Evolutionary conservation across 2,329 filamentous ascomycete species (phyloP).

Genomic region (Epichloe elymi): DNA sequence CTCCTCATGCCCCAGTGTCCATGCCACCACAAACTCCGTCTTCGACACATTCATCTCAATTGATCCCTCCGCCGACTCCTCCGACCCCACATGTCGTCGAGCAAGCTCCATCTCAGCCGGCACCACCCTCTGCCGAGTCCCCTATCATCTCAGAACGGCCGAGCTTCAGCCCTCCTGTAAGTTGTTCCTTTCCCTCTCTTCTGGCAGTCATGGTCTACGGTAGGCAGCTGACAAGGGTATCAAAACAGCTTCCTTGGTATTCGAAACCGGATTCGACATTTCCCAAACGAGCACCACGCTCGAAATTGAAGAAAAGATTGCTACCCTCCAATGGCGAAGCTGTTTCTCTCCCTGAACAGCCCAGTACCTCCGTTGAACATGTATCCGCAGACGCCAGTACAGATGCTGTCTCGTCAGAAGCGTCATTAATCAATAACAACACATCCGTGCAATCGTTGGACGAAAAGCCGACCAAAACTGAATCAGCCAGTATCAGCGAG

Average conservation of each 20-base stretch:
- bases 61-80: conserved; percentile 31
- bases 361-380: conserved; percentile 18
- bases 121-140: conserved; percentile 1
- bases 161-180: conserved; percentile 38
- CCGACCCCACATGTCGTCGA: conserved; percentile 28
- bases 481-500: background rate
- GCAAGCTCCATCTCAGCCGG: conserved; percentile 12
- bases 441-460: background rate
- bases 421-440: conserved; percentile 2
- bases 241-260: conserved; percentile 41
- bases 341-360: conserved; percentile 31
- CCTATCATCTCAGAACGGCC: conserved; percentile 9
- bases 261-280: conserved; percentile 39
- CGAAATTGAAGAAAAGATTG: conserved; percentile 30
- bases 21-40: conserved; percentile 37
- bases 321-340: conserved; percentile 22
- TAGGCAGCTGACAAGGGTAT: background rate
- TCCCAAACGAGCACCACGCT: conserved; percentile 25
- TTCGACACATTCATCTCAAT: conserved; percentile 35
- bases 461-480: background rate
- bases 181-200: conserved; percentile 13
- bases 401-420: background rate
- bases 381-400: background rate
- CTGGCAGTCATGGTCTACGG: background rate
- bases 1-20: conserved; percentile 31